Evolutionary conservation across 73 alveolate genomes (phyloP), one percentile per base, ranked within the genome.

Genomic region (Paramecium sexaurelia): DNA sequence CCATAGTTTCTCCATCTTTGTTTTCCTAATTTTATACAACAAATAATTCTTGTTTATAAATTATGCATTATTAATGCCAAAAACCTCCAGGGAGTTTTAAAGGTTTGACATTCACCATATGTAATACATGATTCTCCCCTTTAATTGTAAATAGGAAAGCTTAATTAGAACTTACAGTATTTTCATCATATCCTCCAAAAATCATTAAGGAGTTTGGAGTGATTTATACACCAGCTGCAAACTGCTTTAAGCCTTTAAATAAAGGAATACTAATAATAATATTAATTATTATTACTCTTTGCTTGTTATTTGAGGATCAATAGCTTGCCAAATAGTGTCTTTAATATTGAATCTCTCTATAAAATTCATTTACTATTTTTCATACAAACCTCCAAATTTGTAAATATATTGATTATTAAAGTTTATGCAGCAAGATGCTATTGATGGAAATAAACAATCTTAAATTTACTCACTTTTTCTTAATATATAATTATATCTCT

Each of bases 381-480:
- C 71, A 37, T 26, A 78, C 55, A 78, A 39, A 41, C 90, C 90
- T 7, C 90, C 90, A 78, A 78, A 78, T 78, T 78, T 78, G 41
- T 78, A 78, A 1, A 78, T 78, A n/a, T n/a, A 73, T 36, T 39
- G 17, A 33, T 45, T 61, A 41, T 78, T 39, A 24, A 10, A 78
- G 22, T 41, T 26, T 24, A 78, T 27, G 41, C 90, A 78, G 7
- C 68, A 78, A 41, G 75, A 40, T 3, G 75, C 90, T 78, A 78
- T 24, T 3, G 75, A 78, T 7, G 90, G 75, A 22, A 41, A 78
- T 7, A 40, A 22, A 78, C 90, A 78, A 43, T 78, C 73, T 45
- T 39, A 45, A 24, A 78, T 1, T 20, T 19, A 41, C 51, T 78
- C 68, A 78, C 90, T 41, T 43, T 39, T 29, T 78, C 55, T 78